A percentile compares a stretch with the other conserved stretches of the same genome.
These are phyloP conservation scores for Ceratonia siliqua DNA, from an alignment of 306 rosid genomes.

Conservation along the genomic window DNA sequence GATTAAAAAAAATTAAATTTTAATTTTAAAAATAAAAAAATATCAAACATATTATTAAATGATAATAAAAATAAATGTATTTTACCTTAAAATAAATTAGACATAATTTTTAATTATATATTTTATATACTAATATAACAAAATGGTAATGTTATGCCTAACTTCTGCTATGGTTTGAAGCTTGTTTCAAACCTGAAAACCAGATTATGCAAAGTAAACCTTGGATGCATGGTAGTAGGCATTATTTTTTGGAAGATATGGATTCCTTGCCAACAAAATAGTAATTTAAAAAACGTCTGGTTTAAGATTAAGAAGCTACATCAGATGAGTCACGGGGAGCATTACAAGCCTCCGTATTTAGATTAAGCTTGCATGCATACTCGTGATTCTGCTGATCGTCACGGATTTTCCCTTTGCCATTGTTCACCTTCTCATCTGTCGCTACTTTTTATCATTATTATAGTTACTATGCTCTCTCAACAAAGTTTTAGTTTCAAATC, in stretches of 20 bases:
- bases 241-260: neutral
- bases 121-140: no score
- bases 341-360: constrained; percentile 28
- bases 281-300: neutral
- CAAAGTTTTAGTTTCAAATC: neutral
- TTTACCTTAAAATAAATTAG: no score
- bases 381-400: constrained; percentile 33
- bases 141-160: neutral
- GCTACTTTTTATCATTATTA: constrained; percentile 4
- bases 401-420: constrained; percentile 16
- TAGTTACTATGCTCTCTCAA: constrained; percentile 4
- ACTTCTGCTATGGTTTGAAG: neutral
- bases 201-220: neutral
- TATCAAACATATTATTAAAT: no score
- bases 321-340: constrained; percentile 29
- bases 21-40: no score
- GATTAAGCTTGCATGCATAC: constrained; percentile 27
- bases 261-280: constrained; percentile 4
- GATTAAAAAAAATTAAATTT: no score
- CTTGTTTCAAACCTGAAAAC: neutral
- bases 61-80: no score
- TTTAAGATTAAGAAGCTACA: constrained; percentile 3
- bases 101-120: no score
- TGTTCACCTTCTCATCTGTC: neutral
- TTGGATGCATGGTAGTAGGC: no score